Evolutionary conservation across 2,329 filamentous ascomycete genomes (phyloP).

Genomic region (Talaromyces sp.): DNA sequence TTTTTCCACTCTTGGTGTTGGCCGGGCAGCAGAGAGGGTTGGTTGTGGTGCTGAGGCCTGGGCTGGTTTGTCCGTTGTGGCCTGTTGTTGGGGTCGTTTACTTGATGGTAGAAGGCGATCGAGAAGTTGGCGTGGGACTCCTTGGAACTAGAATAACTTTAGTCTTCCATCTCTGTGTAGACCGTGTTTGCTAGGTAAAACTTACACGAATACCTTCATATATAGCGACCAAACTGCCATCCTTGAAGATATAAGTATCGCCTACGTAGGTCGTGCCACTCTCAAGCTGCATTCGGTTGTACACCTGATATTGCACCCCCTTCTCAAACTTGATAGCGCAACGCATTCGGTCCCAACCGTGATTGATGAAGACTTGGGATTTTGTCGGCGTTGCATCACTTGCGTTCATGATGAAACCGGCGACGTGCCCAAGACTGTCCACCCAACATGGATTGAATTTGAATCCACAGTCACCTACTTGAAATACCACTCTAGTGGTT

Average conservation of each 20-base stretch:
- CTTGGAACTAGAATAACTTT: not conserved
- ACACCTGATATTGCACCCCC: slow-evolving; percentile 22
- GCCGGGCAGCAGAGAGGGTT: not conserved
- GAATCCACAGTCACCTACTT: slow-evolving; percentile 13
- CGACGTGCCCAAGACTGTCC: slow-evolving; percentile 31
- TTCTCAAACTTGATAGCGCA: slow-evolving; percentile 19
- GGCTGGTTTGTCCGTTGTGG: not conserved
- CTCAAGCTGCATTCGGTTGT: slow-evolving; percentile 27
- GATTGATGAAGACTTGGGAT: slow-evolving; percentile 29
- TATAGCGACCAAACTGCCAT: slow-evolving; percentile 15
- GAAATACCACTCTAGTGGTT: slow-evolving; percentile 8
- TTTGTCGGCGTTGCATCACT: slow-evolving; percentile 26
- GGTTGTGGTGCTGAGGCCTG: not conserved
- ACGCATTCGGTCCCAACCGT: slow-evolving; percentile 31
- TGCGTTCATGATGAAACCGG: slow-evolving; percentile 36
- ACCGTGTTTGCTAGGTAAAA: too few relatives aligned
- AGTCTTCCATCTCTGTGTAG: not conserved
- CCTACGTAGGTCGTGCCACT: slow-evolving; percentile 20
- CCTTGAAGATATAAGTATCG: slow-evolving; percentile 22
- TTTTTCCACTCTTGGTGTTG: not conserved
- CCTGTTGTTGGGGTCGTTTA: not conserved
- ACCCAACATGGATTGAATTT: slow-evolving; percentile 27
- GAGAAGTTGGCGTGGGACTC: not conserved
- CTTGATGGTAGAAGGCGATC: not conserved
- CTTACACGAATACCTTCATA: not conserved